phyloP scores from a whole-genome alignment of 441 rosid species.

The Gossypium davidsonii region DNA sequence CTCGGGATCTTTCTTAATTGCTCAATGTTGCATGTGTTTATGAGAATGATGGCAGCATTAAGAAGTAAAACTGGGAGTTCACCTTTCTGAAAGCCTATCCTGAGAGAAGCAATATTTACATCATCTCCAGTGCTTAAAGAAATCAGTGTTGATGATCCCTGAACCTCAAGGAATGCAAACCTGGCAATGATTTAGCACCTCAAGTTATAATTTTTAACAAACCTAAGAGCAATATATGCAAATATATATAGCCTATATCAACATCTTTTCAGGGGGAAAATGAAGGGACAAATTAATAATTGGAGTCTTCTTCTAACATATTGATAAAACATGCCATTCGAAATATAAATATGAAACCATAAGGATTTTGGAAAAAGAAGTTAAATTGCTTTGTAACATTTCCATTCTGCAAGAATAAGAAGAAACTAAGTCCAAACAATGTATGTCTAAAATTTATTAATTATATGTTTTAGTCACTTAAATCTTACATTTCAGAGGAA shows the following conservation, averaged over 20 bases:
- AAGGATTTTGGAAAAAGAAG: background rate
- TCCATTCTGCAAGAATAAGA: background rate
- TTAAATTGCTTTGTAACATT: background rate
- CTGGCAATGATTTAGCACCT: conserved; percentile 30
- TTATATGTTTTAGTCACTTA: background rate
- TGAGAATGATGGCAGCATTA: conserved; percentile 34
- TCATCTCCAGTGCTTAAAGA: conserved; percentile 24
- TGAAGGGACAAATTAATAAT: background rate
- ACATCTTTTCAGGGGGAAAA: background rate
- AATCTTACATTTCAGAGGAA: background rate
- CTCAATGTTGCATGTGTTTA: conserved; percentile 32
- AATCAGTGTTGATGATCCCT: conserved; percentile 18
- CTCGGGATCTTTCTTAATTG: conserved; percentile 34
- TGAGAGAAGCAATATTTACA: conserved; percentile 14
- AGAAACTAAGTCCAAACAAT: background rate
- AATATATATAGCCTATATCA: background rate
- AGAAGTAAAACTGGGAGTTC: conserved; percentile 27
- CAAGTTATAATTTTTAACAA: conserved; percentile 4
- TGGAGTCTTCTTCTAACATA: background rate
- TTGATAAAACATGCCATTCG: background rate
- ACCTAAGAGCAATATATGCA: background rate
- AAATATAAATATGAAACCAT: background rate
- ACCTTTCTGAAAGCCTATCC: conserved; percentile 27
- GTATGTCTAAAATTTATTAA: background rate
- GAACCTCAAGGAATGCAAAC: conserved; percentile 38